phyloP scores from a whole-genome alignment of 2,329 filamentous ascomycete species.

The Thielaviopsis punctulata region DNA sequence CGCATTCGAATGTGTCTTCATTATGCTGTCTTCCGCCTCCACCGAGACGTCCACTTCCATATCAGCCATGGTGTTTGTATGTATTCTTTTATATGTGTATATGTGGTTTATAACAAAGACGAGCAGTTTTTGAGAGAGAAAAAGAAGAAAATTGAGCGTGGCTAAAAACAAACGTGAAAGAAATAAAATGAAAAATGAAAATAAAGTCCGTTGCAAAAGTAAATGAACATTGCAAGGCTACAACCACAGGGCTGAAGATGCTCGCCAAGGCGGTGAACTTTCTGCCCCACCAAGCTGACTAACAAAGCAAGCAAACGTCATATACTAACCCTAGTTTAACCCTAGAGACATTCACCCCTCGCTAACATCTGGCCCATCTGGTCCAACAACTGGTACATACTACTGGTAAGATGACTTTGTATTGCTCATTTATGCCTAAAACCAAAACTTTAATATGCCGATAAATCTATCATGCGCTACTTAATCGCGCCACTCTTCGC shows the following conservation, averaged over 20 bases:
- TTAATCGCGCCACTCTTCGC: slow-evolving; percentile 30
- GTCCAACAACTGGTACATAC: not conserved
- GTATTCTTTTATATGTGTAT: not conserved
- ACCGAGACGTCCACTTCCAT: slow-evolving; percentile 39
- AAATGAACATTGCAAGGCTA: not conserved
- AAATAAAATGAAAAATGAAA: not conserved
- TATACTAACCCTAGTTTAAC: not conserved
- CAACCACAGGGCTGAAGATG: not conserved
- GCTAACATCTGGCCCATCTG: not conserved
- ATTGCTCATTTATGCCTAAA: not conserved
- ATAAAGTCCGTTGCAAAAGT: too few species aligned
- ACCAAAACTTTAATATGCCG: not conserved
- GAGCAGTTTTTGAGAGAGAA: not conserved
- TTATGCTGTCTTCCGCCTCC: slow-evolving; percentile 37
- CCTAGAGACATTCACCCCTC: not conserved
- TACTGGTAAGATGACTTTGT: not conserved
- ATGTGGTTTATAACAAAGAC: too few species aligned
- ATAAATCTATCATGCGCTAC: not conserved
- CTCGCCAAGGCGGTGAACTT: not conserved
- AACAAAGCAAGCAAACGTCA: not conserved
- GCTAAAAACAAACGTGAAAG: too few species aligned
- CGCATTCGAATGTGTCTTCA: slow-evolving; percentile 56
- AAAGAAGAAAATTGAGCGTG: too few species aligned
- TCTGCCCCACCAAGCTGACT: slow-evolving; percentile 5
- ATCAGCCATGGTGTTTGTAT: slow-evolving; percentile 28